These are phyloP conservation scores for Aphanomyces cochlioides DNA, from an alignment of 352 stramenopile genomes.

Conservation along the genomic window DNA sequence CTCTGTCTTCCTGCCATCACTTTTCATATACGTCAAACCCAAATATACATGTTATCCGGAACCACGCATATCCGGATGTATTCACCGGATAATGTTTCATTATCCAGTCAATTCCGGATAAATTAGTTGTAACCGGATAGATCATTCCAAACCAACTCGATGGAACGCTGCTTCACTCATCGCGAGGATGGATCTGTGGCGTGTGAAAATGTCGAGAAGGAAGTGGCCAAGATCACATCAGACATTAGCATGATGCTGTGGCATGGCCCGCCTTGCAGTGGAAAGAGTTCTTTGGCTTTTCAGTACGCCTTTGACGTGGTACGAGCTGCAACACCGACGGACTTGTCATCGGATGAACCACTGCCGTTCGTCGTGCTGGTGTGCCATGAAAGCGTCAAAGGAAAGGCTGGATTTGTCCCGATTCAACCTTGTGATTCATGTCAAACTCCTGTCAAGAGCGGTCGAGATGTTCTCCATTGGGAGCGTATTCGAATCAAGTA, in stretches of 20 bases:
- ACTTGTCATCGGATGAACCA: constrained; percentile 1
- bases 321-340: background rate
- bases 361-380: constrained; percentile 24
- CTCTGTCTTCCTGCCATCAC: constrained; percentile 1
- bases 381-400: constrained; percentile 19
- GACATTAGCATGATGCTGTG: constrained; percentile 21
- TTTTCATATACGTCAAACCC: background rate
- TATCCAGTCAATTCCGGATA: background rate
- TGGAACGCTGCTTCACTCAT: constrained; percentile 30
- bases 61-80: background rate
- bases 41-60: background rate
- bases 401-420: constrained; percentile 2
- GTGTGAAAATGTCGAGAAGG: constrained; percentile 11
- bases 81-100: no score
- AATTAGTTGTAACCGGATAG: background rate
- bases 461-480: constrained; percentile 19
- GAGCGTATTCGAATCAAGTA: constrained; percentile 26
- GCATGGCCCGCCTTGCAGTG: constrained; percentile 20
- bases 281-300: constrained; percentile 28
- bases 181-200: constrained; percentile 15
- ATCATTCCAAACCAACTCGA: background rate
- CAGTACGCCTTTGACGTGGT: constrained; percentile 27
- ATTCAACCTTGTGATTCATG: constrained; percentile 22
- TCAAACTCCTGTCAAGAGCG: constrained; percentile 13
- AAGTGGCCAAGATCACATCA: constrained; percentile 10